phyloP scores from a whole-genome alignment of 2,329 filamentous ascomycete genomes.

The Pseudogymnoascus sp. region DNA sequence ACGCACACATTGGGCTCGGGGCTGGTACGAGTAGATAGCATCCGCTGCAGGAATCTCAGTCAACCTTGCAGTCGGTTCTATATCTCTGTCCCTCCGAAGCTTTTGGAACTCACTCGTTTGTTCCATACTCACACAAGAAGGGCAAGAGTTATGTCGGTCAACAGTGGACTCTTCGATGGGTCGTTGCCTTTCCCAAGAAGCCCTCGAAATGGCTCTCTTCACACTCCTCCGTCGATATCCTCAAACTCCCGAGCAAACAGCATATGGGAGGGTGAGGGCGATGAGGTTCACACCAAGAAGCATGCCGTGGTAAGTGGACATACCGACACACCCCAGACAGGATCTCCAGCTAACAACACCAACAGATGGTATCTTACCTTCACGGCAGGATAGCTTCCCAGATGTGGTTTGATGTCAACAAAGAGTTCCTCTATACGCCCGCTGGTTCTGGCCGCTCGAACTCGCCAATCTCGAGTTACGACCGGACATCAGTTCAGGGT shows the following conservation, averaged over 20 bases:
- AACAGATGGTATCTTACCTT: conserved; percentile 25
- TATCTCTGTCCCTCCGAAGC: neutral
- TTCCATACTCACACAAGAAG: neutral
- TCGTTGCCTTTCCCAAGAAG: neutral
- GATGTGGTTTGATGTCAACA: conserved; percentile 21
- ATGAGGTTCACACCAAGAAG: conserved; percentile 24
- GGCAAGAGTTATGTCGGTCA: neutral
- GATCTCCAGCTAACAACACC: neutral
- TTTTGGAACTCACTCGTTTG: neutral
- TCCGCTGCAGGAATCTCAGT: neutral
- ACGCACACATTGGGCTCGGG: neutral
- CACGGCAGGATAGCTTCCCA: conserved; percentile 25
- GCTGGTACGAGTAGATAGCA: neutral
- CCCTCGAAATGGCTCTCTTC: neutral
- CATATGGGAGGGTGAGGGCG: conserved; percentile 15
- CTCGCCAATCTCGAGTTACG: conserved; percentile 9
- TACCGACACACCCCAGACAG: neutral
- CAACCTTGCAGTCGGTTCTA: neutral
- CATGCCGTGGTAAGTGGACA: conserved; percentile 20
- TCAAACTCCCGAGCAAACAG: conserved; percentile 15
- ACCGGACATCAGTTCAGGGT: conserved; percentile 22
- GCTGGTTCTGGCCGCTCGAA: conserved; percentile 2
- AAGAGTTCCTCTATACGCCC: conserved; percentile 7
- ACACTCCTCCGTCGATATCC: neutral
- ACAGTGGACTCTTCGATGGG: neutral